Evolutionary conservation across 2,329 filamentous ascomycete species (phyloP), one percentile per base, ranked within the genome.

Genomic region (Rachicladosporium sp.): DNA sequence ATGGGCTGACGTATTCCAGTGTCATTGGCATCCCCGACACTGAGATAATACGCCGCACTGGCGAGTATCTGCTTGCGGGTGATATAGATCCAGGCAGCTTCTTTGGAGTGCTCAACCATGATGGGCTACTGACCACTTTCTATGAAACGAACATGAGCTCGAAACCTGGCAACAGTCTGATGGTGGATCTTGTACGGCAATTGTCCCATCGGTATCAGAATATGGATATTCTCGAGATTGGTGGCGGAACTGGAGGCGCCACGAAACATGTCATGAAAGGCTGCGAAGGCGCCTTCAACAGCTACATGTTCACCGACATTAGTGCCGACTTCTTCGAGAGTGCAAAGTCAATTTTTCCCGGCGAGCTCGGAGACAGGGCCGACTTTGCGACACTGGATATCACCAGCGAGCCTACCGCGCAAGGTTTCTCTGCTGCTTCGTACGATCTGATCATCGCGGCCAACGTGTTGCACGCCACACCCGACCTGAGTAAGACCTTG

Each of bases 231-330:
- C 43, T 71, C 4, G 66, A 69, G 36, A 57, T 65, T 7, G 66
- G 66, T 10, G 66, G 62, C 7, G 68, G 68, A 1, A 67, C 64
- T 3, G 67, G 65, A 3, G 59, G 57, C 8, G 55, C 64, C 0
- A 70, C 67, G 0, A 47, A 54, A 2, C 40, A 38, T 1, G 49
- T 69, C 4, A 47, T 70, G 3, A 37, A 48, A 2, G 35, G 37
- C 3, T 43, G 68, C 9, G 56, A 50, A 1, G 29, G 38, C 21
- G 35, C 38, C 6, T 65, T 62, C 34, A 46, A 53, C 2, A 57
- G 54, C 1, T 71, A 70, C 47, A 66, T 62, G 0, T 71, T 56
- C 49, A 70, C 69, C 0, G 67, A 70, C 41, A 59, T 68, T 9
- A 62, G 61, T 0, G 42, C 55, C 3, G 58, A 54, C 6, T 66